phyloP scores from a whole-genome alignment of 306 rosid genomes.

The Quercus suber region DNA sequence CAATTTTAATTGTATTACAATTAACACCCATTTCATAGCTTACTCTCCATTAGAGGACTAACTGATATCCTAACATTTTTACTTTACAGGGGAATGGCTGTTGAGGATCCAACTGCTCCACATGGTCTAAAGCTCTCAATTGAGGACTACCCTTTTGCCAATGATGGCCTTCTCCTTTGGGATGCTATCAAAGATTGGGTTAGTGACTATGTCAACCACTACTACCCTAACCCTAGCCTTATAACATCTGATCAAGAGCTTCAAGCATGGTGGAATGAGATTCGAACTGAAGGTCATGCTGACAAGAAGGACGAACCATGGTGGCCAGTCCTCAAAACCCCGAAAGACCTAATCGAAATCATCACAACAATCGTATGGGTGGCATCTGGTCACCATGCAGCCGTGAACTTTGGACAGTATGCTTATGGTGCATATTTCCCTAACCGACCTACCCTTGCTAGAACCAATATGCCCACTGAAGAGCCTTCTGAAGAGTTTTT shows the following conservation, averaged over 20 bases:
- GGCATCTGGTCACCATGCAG: slow-evolving; percentile 52
- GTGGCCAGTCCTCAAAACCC: slow-evolving; percentile 46
- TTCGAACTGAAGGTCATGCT: slow-evolving; percentile 33
- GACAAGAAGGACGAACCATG: slow-evolving; percentile 57
- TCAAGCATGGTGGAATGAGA: slow-evolving; percentile 82
- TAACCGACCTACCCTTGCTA: slow-evolving; percentile 34
- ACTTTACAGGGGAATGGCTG: slow-evolving; percentile 50
- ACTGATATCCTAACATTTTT: background rate
- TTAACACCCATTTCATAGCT: no score
- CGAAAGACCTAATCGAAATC: slow-evolving; percentile 26
- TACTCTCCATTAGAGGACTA: no score
- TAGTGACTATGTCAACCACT: slow-evolving; percentile 33
- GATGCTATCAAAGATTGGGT: slow-evolving; percentile 38
- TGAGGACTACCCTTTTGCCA: slow-evolving; percentile 53
- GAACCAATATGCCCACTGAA: slow-evolving; percentile 37
- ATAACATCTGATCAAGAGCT: slow-evolving; percentile 40
- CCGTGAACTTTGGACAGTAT: slow-evolving; percentile 68
- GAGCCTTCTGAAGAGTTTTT: slow-evolving; percentile 27
- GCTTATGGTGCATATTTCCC: slow-evolving; percentile 45
- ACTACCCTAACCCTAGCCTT: background rate
- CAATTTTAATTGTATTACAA: no score
- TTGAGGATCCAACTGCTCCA: slow-evolving; percentile 33
- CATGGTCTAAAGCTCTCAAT: slow-evolving; percentile 42
- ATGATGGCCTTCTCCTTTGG: slow-evolving; percentile 50
- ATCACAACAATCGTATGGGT: slow-evolving; percentile 42